Conservation (phyloP, 2,329 filamentous ascomycete species). For the Aspergillus texensis region DNA sequence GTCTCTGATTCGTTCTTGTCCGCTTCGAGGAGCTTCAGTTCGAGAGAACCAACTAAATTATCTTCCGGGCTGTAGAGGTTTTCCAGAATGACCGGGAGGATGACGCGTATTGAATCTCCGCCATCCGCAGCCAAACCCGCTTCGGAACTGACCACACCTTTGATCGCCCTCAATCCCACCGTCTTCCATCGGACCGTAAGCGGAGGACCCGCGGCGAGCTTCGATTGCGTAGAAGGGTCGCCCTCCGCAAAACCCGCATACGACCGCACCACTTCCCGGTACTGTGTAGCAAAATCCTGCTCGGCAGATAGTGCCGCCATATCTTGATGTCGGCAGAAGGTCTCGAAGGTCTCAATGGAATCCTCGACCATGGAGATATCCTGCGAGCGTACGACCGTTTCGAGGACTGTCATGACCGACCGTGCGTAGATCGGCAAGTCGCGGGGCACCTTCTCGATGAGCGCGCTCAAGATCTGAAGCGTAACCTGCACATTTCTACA, state of each 20-base stretch:
- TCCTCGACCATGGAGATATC: slow-evolving; percentile 94
- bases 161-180: slow-evolving; percentile 75
- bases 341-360: slow-evolving; percentile 81
- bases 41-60: slow-evolving; percentile 68
- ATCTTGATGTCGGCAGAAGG: slow-evolving; percentile 87
- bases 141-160: slow-evolving; percentile 78
- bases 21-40: slow-evolving; percentile 66
- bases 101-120: slow-evolving; percentile 73
- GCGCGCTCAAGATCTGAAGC: slow-evolving; percentile 83
- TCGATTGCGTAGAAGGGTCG: slow-evolving; percentile 48
- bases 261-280: slow-evolving; percentile 75
- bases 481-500: slow-evolving; percentile 88
- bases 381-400: slow-evolving; percentile 78
- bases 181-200: slow-evolving; percentile 78
- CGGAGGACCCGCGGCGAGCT: slow-evolving; percentile 66
- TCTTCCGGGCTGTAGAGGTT: slow-evolving; percentile 72
- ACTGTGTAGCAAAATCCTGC: slow-evolving; percentile 78
- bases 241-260: slow-evolving; percentile 82
- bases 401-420: slow-evolving; percentile 81
- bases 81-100: slow-evolving; percentile 82
- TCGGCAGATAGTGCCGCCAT: slow-evolving; percentile 82
- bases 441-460: slow-evolving; percentile 90
- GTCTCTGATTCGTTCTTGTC: slow-evolving; percentile 70
- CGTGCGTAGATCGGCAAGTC: slow-evolving; percentile 87
- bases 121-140: slow-evolving; percentile 75